Base-by-base conservation (phyloP, 2,329 filamentous ascomycete genomes). In the Monosporascus sp. region DNA sequence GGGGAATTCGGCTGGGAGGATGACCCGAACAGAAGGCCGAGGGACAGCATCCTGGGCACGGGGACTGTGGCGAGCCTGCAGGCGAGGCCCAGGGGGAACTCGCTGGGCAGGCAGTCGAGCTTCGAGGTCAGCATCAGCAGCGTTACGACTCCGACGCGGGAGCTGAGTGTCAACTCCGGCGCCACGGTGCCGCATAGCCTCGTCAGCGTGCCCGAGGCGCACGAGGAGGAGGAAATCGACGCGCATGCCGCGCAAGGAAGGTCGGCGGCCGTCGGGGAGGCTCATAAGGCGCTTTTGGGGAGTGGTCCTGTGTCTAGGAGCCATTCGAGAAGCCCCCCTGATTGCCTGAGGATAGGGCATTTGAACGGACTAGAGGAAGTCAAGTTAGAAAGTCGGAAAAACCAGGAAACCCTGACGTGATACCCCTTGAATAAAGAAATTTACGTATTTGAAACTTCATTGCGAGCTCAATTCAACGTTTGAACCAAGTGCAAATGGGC, bases 1-100 rank as follows among this genome's bases (percentile, higher is more conserved):
- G 61, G 64, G 41, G 71, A 71, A 41, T 70, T 69, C 48, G 65
- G 66, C 18, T 67, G 67, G 56, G 52, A 51, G 35, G 37, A 47
- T 17, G 52, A 52, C 17, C 14, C n/a, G 27, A 24, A 38, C 25
- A 43, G 37, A 11, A 49, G 53, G 11, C 49, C 47, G 38, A 52
- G 51, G 8, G 53, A 50, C n/a, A 58, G 53, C 38, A 46, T 58
- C 1, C 37, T 64, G 18, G 58, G 50, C 52, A 11, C 52, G 3
- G 62, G 63, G 24, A 38, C 53, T 0, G 61, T 66, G 44, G 18
- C 52, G 0, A 59, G 54, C 11, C 48, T 55, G 5, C 55, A 62
- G 31, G 51, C 45, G 38, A 47, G 61, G 20, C 52, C 63, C 20
- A 56, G 63, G 14, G 56, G 55, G 8, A 59, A 59, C 54, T 61